A percentile compares a stretch with the other conserved stretches of the same genome.
phyloP scores from a whole-genome alignment of 345 rosid species.

The Melastoma malabathricum region DNA sequence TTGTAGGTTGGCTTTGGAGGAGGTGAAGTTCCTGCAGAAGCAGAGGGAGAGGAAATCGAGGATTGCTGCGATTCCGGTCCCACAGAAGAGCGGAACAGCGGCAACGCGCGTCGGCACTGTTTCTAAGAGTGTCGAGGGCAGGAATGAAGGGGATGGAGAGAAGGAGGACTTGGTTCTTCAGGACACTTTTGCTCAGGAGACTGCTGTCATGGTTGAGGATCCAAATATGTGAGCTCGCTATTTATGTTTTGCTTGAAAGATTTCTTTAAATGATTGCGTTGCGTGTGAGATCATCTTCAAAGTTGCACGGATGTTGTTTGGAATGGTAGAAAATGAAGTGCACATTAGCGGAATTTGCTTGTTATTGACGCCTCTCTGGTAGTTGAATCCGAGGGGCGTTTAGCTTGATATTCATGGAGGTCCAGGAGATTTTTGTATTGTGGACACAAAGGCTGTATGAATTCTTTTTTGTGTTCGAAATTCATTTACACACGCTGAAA shows the following conservation, averaged over 20 bases:
- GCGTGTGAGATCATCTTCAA: too few relatives aligned
- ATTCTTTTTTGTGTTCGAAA: too few relatives aligned
- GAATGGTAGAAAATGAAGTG: too few relatives aligned
- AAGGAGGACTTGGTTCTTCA: conserved; percentile 95
- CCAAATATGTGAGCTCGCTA: conserved; percentile 55
- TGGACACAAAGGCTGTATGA: too few relatives aligned
- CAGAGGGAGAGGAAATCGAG: conserved; percentile 83
- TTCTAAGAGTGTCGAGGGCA: conserved; percentile 19
- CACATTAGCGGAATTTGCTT: too few relatives aligned
- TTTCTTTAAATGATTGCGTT: too few relatives aligned
- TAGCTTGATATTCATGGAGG: not conserved
- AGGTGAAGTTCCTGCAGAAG: conserved; percentile 88
- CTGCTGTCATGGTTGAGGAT: conserved; percentile 89
- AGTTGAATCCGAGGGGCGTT: not conserved
- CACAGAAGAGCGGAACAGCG: conserved; percentile 19
- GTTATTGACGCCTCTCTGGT: too few relatives aligned
- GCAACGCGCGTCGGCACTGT: conserved; percentile 6
- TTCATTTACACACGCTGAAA: too few relatives aligned
- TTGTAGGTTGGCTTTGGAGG: conserved; percentile 63
- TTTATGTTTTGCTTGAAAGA: too few relatives aligned
- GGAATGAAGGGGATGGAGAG: conserved; percentile 71
- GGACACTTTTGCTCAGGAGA: conserved; percentile 96
- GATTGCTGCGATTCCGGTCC: conserved; percentile 42
- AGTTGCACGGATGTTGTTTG: too few relatives aligned
- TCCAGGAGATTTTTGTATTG: not conserved